phyloP scores from a whole-genome alignment of 805 yeast species.

The Myxozyma monticola region DNA sequence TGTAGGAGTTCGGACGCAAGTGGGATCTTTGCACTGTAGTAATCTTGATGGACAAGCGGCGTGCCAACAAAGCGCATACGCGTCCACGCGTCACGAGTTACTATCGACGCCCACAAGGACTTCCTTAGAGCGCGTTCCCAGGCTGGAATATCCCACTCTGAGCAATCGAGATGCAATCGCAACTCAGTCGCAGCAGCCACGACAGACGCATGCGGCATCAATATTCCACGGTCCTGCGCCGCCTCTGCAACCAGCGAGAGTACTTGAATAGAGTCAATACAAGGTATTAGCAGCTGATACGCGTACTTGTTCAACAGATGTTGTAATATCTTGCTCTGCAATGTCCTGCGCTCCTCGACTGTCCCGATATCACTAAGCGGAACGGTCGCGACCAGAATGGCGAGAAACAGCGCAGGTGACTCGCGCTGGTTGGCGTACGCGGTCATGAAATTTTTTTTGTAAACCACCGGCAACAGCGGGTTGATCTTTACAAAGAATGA shows the following conservation, averaged over 20 bases:
- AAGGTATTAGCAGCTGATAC: constrained; percentile 9
- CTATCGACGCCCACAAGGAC: constrained; percentile 91
- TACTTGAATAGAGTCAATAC: constrained; percentile 20
- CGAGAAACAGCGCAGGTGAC: constrained; percentile 21
- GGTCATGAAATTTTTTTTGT: constrained; percentile 20
- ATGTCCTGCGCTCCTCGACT: constrained; percentile 3
- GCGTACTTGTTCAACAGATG: constrained; percentile 6
- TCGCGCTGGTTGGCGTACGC: constrained; percentile 17
- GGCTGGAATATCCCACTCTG: constrained; percentile 84
- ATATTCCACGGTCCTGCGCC: constrained; percentile 14
- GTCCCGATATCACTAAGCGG: not conserved
- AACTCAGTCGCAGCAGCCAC: constrained; percentile 84
- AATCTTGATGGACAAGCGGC: constrained; percentile 16
- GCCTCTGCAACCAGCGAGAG: constrained; percentile 15
- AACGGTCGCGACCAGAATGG: constrained; percentile 20
- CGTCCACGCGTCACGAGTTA: constrained; percentile 83
- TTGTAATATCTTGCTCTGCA: constrained; percentile 15
- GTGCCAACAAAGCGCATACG: constrained; percentile 14
- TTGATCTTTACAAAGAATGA: constrained; percentile 17
- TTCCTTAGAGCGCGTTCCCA: constrained; percentile 91
- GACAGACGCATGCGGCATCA: constrained; percentile 42
- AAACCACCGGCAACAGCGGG: constrained; percentile 19
- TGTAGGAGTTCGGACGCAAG: constrained; percentile 9
- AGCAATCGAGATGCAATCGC: constrained; percentile 85
- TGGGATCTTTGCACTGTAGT: constrained; percentile 12